Conservation (phyloP, 108 stramenopile genomes). For the Ochromonas danica region DNA sequence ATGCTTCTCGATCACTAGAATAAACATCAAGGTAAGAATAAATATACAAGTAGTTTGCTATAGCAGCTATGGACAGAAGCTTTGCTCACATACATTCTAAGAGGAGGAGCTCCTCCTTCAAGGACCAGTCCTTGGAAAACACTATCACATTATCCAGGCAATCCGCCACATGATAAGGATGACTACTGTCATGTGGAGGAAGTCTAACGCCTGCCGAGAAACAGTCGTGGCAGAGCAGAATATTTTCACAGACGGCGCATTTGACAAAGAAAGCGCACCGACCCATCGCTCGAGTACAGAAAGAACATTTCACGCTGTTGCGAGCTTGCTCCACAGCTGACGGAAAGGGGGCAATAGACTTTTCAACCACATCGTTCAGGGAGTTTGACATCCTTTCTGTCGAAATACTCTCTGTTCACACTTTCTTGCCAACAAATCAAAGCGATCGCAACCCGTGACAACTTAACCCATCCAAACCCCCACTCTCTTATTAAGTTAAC, state of each 20-base stretch:
- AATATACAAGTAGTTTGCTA: neutral
- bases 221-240: slow-evolving; percentile 22
- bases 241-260: neutral
- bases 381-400: no score
- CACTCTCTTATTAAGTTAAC: no score
- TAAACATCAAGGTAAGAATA: neutral
- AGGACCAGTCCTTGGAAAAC: slow-evolving; percentile 27
- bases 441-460: no score
- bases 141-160: neutral
- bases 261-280: neutral
- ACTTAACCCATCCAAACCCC: no score
- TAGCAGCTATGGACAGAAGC: neutral
- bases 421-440: no score
- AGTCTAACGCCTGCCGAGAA: slow-evolving; percentile 6
- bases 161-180: neutral
- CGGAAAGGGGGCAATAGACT: no score
- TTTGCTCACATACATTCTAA: slow-evolving; percentile 12
- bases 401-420: no score
- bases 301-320: neutral
- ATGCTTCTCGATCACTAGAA: slow-evolving; percentile 10
- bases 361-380: no score
- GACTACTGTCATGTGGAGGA: neutral
- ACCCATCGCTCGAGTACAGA: neutral
- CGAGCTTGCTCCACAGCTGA: slow-evolving; percentile 12
- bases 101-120: slow-evolving; percentile 22